phyloP scores from a whole-genome alignment of 169 alveolate genomes.

The Cryptosporidium canis region DNA sequence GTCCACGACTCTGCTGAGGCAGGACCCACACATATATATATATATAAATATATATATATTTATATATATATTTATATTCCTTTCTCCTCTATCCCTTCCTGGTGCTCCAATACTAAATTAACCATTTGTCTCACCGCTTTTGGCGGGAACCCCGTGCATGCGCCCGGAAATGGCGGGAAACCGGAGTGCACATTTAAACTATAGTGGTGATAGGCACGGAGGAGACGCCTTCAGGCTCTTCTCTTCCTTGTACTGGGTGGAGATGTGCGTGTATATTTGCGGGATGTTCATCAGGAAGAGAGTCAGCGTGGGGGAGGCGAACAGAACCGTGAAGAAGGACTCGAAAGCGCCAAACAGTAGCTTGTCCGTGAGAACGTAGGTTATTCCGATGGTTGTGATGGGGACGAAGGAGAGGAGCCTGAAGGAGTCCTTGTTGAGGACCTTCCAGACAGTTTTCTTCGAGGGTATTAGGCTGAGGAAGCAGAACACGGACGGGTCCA shows the following conservation, averaged over 20 bases:
- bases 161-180: not conserved
- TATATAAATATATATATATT: not conserved
- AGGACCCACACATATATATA: not conserved
- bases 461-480: constrained; percentile 38
- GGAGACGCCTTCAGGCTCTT: not conserved
- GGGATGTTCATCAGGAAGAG: constrained; percentile 35
- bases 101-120: not conserved
- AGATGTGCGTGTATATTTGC: constrained; percentile 1
- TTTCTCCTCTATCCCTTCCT: not conserved
- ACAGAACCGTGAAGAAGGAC: constrained; percentile 50
- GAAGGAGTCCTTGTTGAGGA: constrained; percentile 37
- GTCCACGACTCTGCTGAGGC: not conserved
- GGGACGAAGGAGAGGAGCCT: constrained; percentile 26
- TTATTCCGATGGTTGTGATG: constrained; percentile 19
- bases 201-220: not conserved
- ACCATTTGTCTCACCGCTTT: not conserved
- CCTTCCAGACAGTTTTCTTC: constrained; percentile 47
- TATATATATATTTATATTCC: not conserved
- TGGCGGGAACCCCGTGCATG: not conserved
- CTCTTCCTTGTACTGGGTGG: not conserved
- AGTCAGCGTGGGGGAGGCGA: constrained; percentile 39
- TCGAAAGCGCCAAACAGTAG: constrained; percentile 65
- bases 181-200: not conserved
- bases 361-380: constrained; percentile 20
- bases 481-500: constrained; percentile 26